Conservation (phyloP, 129 eudicot species). For the Chrysanthemum seticuspe region DNA sequence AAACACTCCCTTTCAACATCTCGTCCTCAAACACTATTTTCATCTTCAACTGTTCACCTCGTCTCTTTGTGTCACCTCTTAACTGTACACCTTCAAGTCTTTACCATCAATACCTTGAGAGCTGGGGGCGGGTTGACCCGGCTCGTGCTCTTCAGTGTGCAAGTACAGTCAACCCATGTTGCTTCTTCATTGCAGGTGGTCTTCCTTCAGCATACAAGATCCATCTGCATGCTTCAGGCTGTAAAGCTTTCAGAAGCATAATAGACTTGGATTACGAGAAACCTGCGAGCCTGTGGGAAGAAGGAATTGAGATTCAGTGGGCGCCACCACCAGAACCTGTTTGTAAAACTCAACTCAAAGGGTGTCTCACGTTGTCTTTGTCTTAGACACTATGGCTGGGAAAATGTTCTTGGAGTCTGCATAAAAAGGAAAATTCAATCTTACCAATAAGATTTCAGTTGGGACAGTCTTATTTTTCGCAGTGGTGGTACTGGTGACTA, state of each 20-base stretch:
- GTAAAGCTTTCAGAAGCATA: conserved; percentile 60
- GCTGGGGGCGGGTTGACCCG: conserved; percentile 40
- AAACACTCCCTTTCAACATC: conserved; percentile 55
- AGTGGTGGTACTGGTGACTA: conserved; percentile 33
- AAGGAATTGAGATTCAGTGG: conserved; percentile 68
- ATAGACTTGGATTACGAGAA: conserved; percentile 42
- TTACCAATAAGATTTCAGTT: conserved; percentile 36
- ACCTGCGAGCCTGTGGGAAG: conserved; percentile 54
- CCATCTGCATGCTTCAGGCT: conserved; percentile 55
- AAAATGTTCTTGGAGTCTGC: conserved; percentile 44
- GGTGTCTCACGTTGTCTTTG: conserved; percentile 53
- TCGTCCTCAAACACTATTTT: conserved; percentile 60
- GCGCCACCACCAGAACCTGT: conserved; percentile 50
- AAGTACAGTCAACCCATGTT: conserved; percentile 45
- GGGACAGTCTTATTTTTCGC: conserved; percentile 35
- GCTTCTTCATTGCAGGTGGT: conserved; percentile 66
- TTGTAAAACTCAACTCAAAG: conserved; percentile 39
- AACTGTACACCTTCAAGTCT: conserved; percentile 60
- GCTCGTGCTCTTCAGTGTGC: conserved; percentile 42
- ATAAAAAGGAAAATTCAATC: conserved; percentile 28
- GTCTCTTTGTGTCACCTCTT: conserved; percentile 56
- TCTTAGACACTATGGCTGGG: conserved; percentile 43
- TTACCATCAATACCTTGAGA: conserved; percentile 54
- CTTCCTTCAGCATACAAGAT: conserved; percentile 72
- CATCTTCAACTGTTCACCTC: conserved; percentile 59